Percentiles rank a stretch among this genome's conserved stretches.
Evolutionary conservation across 2,329 filamentous ascomycete genomes (phyloP).

Genomic region (Tolypocladium ophioglossoides): DNA sequence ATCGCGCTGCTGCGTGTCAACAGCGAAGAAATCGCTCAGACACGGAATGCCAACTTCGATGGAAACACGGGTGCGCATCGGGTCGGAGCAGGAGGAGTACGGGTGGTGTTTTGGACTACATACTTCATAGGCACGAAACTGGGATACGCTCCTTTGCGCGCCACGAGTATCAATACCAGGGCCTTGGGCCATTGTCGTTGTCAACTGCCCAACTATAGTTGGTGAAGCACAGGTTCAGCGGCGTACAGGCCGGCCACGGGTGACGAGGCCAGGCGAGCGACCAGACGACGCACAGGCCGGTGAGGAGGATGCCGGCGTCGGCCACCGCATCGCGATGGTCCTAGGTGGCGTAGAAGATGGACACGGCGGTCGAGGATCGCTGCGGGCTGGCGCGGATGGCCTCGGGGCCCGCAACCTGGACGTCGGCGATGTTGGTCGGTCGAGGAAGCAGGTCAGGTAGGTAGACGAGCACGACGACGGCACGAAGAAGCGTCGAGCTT

Average conservation of each 20-base stretch:
- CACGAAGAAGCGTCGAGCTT: too few species aligned
- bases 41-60: too few species aligned
- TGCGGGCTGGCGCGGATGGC: constrained; percentile 19
- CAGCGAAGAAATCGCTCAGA: too few species aligned
- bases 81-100: not conserved
- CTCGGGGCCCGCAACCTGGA: constrained; percentile 11
- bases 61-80: too few species aligned
- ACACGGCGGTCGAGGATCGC: constrained; percentile 20
- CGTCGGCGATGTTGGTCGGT: too few species aligned
- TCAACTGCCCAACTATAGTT: constrained; percentile 1
- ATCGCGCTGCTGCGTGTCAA: too few species aligned
- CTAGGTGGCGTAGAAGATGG: constrained; percentile 22
- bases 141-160: not conserved
- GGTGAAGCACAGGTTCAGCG: constrained; percentile 14
- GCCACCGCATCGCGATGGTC: constrained; percentile 20
- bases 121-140: not conserved
- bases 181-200: not conserved
- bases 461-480: too few species aligned
- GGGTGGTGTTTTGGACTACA: not conserved
- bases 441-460: too few species aligned
- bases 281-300: constrained; percentile 15
- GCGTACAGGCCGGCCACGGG: constrained; percentile 13
- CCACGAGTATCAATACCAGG: too few species aligned
- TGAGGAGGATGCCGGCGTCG: constrained; percentile 20
- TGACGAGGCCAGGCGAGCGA: constrained; percentile 17